phyloP scores from a whole-genome alignment of 2,329 filamentous ascomycete species.

The Talaromyces sp. region DNA sequence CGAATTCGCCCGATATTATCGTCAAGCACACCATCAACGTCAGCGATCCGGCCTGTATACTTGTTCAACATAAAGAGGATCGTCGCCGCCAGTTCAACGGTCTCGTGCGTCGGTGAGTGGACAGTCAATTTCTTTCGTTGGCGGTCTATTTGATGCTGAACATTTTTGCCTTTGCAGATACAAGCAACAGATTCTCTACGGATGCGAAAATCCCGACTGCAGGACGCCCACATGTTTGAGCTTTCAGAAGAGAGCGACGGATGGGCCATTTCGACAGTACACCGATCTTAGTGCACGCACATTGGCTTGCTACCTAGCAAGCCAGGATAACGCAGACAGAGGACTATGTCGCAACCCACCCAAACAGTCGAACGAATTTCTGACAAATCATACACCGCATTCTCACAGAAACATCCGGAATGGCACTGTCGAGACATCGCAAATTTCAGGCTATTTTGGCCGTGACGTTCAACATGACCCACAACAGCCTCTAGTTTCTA shows the following conservation, averaged over 20 bases:
- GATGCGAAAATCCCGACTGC: conserved; percentile 66
- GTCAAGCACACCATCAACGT: conserved; percentile 34
- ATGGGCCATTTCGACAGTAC: conserved; percentile 68
- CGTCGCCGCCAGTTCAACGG: conserved; percentile 47
- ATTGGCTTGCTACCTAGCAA: conserved; percentile 72
- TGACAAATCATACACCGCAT: conserved; percentile 19
- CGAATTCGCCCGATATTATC: conserved; percentile 34
- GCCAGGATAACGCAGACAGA: conserved; percentile 67
- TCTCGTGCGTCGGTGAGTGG: conserved; percentile 59
- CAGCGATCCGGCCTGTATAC: conserved; percentile 29
- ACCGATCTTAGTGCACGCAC: conserved; percentile 76
- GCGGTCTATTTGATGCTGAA: neutral
- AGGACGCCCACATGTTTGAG: conserved; percentile 74
- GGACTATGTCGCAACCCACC: conserved; percentile 56
- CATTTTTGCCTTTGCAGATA: conserved; percentile 48
- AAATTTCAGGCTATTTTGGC: neutral
- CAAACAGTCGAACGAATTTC: conserved; percentile 21
- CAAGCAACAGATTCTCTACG: conserved; percentile 73
- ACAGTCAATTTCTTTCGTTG: neutral
- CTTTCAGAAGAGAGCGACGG: conserved; percentile 62
- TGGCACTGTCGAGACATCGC: neutral
- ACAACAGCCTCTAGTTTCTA: neutral
- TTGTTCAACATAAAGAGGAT: conserved; percentile 34
- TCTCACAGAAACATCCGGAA: conserved; percentile 11
- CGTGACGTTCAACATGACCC: neutral